Base-by-base conservation (phyloP, 2,329 filamentous ascomycete genomes). In the Cladosporium sp. region DNA sequence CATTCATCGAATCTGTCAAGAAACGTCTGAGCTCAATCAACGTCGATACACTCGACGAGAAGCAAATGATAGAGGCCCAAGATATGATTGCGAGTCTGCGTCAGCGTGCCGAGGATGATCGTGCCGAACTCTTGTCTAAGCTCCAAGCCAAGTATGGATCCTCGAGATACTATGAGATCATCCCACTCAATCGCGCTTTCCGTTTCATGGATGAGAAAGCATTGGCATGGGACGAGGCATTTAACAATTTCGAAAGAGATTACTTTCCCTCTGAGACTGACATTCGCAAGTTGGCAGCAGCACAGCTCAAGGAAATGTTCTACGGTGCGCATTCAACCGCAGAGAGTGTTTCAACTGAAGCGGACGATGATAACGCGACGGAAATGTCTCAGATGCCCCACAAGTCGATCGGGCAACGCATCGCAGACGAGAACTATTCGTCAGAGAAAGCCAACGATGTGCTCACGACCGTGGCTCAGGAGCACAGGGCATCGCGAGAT, bases 261-360 rank as follows among this genome's bases (percentile, higher is more conserved):
- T 99, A 93, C 74, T 88, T 99, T 66, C 93, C 89, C 0, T 87
- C 93, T 0, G 95, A 99, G 72, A 97, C 96, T 68, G 94, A 99
- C 75, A 96, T 99, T 68, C 84, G 91, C 61, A 86, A 94, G 66
- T 78, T 99, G 60, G 96, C 94, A 12, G 91, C 93, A 58, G 81
- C 97, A 61, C 95, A 99, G 70, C 78, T 99, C 58, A 93, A 90
- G 70, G 96, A 95, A 71, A 90, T 99, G 71, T 99, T 99, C 69
- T 84, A 93, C 7, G 92, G 97, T 70, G 90, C 92, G 62, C 91
- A 90, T 2, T 87, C 89, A 59, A 57, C 64, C 22, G 55, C 61
- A 24, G 68, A 68, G 24, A 66, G 64, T 45, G 62, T 67, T 5
- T 70, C 73, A 3, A 65, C 63, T 13, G 67, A 68, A 50, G 45